Base-by-base conservation (phyloP, 164 flowering plant genomes). In the Stephania yunnanensis region DNA sequence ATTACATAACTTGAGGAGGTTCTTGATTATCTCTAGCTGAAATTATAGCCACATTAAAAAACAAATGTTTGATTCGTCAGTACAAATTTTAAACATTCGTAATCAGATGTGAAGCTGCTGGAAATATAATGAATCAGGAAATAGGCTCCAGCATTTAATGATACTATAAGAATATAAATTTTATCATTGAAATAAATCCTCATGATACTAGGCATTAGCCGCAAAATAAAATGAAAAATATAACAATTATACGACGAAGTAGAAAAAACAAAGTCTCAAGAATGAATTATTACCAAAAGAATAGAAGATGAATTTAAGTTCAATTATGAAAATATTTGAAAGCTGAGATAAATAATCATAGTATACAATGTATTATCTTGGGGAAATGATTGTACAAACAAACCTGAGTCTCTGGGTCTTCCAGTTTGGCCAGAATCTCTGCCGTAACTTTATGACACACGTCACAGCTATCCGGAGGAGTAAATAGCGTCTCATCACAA, bases 381-480 rank as follows among this genome's bases (percentile, higher is more conserved):
- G 30, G 50, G 46, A 66, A 9, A 61, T 15, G 19, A 65, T 19
- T 67, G 45, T 46, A 13, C 19, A 58, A 67, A 68, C 82, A 29
- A 79, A 96, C 99, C 98, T 96, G 89, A 20, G 92, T 89, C 70
- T 94, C 98, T 65, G 99, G 99, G 84, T 96, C 97, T 80, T 92
- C 87, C 80, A 96, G 81, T 86, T 89, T 92, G 25, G 36, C 70
- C 29, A 87, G 42, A 66, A 87, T 69, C 81, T 94, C 91, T 7
- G 83, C 81, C 68, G 94, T 82, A 70, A 90, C 86, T 9, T 63
- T 80, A 70, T 89, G 93, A 82, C 99, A 96, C 48, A 89, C 7
- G 3, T 70, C 84, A 80, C 99, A 96, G 73, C 85, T 84, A 73
- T 89, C 81, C 20, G 76, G 71, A 75, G 85, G 77, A 63, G 79